phyloP scores from a whole-genome alignment of 371 early-diverging fungal species.

The Funneliformis caledonium region DNA sequence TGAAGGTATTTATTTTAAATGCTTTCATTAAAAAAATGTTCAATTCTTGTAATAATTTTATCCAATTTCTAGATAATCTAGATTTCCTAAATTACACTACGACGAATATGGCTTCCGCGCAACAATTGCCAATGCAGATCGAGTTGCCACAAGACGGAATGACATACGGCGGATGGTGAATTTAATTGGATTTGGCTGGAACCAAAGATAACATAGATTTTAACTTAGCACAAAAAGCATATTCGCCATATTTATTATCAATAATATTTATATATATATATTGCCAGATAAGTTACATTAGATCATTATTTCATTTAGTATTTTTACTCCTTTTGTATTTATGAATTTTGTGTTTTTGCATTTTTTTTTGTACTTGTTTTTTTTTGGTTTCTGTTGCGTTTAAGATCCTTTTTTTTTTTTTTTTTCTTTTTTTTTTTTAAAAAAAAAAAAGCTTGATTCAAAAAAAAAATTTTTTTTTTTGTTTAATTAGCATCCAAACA shows the following conservation, averaged over 20 bases:
- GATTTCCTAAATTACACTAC: slow-evolving; percentile 16
- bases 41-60: background rate
- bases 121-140: slow-evolving; percentile 25
- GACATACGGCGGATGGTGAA: slow-evolving; percentile 23
- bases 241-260: background rate
- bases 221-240: background rate
- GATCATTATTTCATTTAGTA: too few species aligned
- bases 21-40: background rate
- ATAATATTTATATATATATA: background rate
- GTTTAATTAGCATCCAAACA: too few species aligned
- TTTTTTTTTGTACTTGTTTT: too few species aligned
- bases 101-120: background rate
- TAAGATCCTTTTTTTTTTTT: too few species aligned
- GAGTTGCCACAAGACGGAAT: slow-evolving; percentile 27
- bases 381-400: too few species aligned
- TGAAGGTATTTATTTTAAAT: slow-evolving; percentile 4
- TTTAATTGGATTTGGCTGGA: slow-evolving; percentile 7
- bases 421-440: too few species aligned
- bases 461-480: too few species aligned
- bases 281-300: background rate
- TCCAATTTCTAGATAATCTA: slow-evolving; percentile 3
- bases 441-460: too few species aligned
- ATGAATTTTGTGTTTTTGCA: too few species aligned
- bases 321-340: too few species aligned
- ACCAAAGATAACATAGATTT: background rate